Conservation (phyloP, 352 stramenopile species). For the Pythium brachiatum region DNA sequence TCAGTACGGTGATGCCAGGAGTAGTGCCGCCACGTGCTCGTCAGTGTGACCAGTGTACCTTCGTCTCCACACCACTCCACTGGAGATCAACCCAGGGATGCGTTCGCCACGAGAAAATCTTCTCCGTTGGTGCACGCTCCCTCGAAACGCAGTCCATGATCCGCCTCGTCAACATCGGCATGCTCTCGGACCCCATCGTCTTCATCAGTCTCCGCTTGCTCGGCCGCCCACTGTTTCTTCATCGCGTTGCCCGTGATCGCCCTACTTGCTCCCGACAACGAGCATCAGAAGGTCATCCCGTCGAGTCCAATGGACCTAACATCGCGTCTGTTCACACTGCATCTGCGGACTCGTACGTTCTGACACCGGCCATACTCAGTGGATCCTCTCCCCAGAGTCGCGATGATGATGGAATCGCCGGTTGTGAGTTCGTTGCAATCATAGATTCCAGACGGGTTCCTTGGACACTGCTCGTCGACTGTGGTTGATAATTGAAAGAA, state of each 20-base stretch:
- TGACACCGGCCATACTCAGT: too few species aligned
- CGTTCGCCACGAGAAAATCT: neutral
- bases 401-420: too few species aligned
- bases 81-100: slow-evolving; percentile 2
- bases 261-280: too few species aligned
- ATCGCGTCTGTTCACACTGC: neutral
- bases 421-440: neutral
- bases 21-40: neutral
- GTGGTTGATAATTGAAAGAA: neutral
- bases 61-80: neutral
- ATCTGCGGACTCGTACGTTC: too few species aligned
- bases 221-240: neutral
- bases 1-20: neutral
- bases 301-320: too few species aligned
- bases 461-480: neutral
- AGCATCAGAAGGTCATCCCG: too few species aligned
- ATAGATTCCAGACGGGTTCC: neutral
- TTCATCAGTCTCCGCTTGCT: neutral
- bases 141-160: slow-evolving; percentile 2
- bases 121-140: neutral
- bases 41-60: neutral
- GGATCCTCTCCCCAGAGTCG: too few species aligned
- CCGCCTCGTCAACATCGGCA: slow-evolving; percentile 1
- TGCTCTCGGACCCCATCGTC: neutral
- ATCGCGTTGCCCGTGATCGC: neutral